Evolutionary conservation across 2,329 filamentous ascomycete species (phyloP).

Genomic region (Diplodia seriata): DNA sequence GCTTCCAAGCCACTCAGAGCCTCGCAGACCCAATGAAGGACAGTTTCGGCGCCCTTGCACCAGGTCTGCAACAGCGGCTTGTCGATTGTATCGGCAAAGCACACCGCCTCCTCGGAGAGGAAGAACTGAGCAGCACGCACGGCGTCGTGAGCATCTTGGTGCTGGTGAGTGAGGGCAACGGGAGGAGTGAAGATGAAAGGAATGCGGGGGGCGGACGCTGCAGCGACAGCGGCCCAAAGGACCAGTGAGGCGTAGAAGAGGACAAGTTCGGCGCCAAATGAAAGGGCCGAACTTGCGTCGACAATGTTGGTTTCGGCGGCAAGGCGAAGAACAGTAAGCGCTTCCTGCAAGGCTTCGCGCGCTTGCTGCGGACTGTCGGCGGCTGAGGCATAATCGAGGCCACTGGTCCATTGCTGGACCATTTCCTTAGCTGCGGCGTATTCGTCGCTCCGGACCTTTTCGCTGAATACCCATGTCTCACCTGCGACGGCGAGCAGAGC

Average conservation of each 20-base stretch:
- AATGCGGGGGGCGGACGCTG: not conserved
- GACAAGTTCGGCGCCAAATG: slow-evolving; percentile 45
- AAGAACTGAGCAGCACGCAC: not conserved
- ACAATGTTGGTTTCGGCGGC: slow-evolving; percentile 41
- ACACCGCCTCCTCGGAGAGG: not conserved
- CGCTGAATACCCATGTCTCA: slow-evolving; percentile 55
- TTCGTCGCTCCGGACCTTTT: slow-evolving; percentile 45
- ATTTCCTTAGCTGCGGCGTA: slow-evolving; percentile 44
- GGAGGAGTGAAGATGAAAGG: slow-evolving; percentile 4
- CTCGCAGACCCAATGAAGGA: slow-evolving; percentile 24
- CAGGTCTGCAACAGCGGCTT: slow-evolving; percentile 13
- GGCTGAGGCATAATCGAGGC: slow-evolving; percentile 38
- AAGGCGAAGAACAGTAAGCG: slow-evolving; percentile 41
- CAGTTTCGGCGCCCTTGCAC: slow-evolving; percentile 8
- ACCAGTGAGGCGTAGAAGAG: slow-evolving; percentile 47
- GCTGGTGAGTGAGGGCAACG: not conserved
- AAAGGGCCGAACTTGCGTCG: slow-evolving; percentile 39
- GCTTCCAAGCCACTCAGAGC: slow-evolving; percentile 10
- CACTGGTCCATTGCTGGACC: slow-evolving; percentile 47
- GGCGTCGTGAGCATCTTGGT: not conserved
- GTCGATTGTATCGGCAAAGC: slow-evolving; percentile 1
- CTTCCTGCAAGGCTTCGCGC: slow-evolving; percentile 37
- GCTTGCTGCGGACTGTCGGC: slow-evolving; percentile 32
- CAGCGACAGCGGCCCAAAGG: slow-evolving; percentile 41
- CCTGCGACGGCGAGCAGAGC: slow-evolving; percentile 53